Percentiles rank a stretch among this genome's conserved stretches.
These are phyloP conservation scores for Candida pseudofarinosa DNA, from an alignment of 805 yeast genomes.

Conservation along the genomic window DNA sequence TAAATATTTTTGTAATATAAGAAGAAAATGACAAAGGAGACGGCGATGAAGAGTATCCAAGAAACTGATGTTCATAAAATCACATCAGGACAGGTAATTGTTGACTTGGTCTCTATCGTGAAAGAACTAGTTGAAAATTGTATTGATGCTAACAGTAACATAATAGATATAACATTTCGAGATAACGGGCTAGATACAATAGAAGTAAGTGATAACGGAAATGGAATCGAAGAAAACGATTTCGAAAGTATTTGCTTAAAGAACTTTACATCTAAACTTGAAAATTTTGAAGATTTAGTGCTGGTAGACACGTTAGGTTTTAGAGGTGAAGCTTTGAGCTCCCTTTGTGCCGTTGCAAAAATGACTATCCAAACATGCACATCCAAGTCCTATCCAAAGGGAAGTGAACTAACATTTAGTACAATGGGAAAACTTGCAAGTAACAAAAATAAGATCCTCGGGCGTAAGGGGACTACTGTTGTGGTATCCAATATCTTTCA, in stretches of 20 bases:
- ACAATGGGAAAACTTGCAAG: constrained; percentile 46
- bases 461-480: constrained; percentile 69
- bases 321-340: constrained; percentile 78
- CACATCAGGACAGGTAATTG: constrained; percentile 91
- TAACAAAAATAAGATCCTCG: constrained; percentile 39
- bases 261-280: constrained; percentile 65
- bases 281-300: constrained; percentile 50
- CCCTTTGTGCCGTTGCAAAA: constrained; percentile 55
- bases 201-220: constrained; percentile 66
- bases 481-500: constrained; percentile 56
- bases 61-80: constrained; percentile 61
- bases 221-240: constrained; percentile 54
- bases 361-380: constrained; percentile 51
- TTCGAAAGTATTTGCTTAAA: constrained; percentile 52
- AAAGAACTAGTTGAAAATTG: constrained; percentile 88
- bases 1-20: neutral
- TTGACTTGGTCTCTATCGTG: constrained; percentile 69
- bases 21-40: neutral
- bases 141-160: constrained; percentile 70
- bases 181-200: constrained; percentile 72
- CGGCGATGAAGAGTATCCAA: constrained; percentile 21
- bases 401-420: constrained; percentile 52
- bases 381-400: constrained; percentile 48
- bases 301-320: constrained; percentile 61
- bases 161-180: constrained; percentile 62